Evolutionary conservation across 202 grass and related monocot genomes (phyloP).

Genomic region (Carex arenaria): DNA sequence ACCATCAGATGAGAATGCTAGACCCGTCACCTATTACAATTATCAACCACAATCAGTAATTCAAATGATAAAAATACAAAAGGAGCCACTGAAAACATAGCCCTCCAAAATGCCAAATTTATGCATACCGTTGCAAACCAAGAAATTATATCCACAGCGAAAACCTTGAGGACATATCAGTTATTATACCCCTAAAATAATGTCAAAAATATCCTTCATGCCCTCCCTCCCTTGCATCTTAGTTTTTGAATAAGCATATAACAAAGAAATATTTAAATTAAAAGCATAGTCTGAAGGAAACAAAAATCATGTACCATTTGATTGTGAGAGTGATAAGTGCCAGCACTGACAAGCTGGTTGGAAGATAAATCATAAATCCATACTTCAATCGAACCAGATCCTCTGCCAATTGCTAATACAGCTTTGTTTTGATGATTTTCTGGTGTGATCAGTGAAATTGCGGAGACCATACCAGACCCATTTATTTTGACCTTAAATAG

Average conservation of each 20-base stretch:
- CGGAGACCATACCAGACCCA: slow-evolving; percentile 42
- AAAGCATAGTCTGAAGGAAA: background rate
- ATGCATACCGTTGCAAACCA: background rate
- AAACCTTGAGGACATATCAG: background rate
- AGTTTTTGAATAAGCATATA: background rate
- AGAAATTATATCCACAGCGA: background rate
- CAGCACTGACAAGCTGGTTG: slow-evolving; percentile 44
- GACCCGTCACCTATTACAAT: slow-evolving; percentile 71
- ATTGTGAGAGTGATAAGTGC: slow-evolving; percentile 60
- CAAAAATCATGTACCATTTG: slow-evolving; percentile 71
- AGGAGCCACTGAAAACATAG: background rate
- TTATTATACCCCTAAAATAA: background rate
- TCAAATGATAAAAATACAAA: slow-evolving; percentile 19
- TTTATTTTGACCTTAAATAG: slow-evolving; percentile 35
- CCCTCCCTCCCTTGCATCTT: background rate
- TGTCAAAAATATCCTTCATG: background rate
- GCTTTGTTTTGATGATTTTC: slow-evolving; percentile 35
- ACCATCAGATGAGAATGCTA: slow-evolving; percentile 72
- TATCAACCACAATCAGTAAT: slow-evolving; percentile 20
- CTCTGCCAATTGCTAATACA: slow-evolving; percentile 69
- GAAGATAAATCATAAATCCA: slow-evolving; percentile 51
- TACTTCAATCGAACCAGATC: slow-evolving; percentile 67
- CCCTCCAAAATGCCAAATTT: background rate
- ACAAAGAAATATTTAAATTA: background rate
- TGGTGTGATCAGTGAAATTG: slow-evolving; percentile 51